phyloP scores from a whole-genome alignment of 108 stramenopile species.

The Cyclotella baltica region DNA sequence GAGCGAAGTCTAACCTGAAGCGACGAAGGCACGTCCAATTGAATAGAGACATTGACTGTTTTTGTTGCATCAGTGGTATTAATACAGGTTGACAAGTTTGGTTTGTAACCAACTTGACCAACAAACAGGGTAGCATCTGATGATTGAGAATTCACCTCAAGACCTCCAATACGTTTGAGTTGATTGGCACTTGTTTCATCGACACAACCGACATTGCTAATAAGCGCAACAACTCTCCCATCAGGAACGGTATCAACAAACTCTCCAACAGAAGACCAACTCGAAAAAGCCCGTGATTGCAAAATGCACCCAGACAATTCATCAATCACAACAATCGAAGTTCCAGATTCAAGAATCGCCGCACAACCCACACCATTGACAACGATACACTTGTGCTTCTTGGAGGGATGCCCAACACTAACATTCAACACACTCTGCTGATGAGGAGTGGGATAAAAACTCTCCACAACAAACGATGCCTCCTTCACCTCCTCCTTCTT shows the following conservation, averaged over 20 bases:
- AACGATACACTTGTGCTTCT: slow-evolving; percentile 27
- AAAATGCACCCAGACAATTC: slow-evolving; percentile 70
- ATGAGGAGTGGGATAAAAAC: slow-evolving; percentile 57
- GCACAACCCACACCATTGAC: slow-evolving; percentile 64
- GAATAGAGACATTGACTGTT: slow-evolving; percentile 37
- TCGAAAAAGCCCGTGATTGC: slow-evolving; percentile 66
- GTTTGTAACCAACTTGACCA: slow-evolving; percentile 72
- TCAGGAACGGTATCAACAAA: slow-evolving; percentile 64
- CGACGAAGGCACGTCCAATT: slow-evolving; percentile 16
- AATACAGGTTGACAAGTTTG: slow-evolving; percentile 68
- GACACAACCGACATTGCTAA: slow-evolving; percentile 33
- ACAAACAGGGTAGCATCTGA: slow-evolving; percentile 48
- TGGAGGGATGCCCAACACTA: slow-evolving; percentile 32
- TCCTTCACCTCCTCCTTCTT: slow-evolving; percentile 18
- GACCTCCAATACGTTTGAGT: slow-evolving; percentile 48
- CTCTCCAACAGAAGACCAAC: slow-evolving; percentile 47
- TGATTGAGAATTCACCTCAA: slow-evolving; percentile 22
- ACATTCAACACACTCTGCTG: slow-evolving; percentile 29
- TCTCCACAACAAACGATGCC: slow-evolving; percentile 60
- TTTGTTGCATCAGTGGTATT: slow-evolving; percentile 29
- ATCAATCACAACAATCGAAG: slow-evolving; percentile 76
- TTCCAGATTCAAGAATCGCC: slow-evolving; percentile 44
- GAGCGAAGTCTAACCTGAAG: slow-evolving; percentile 34
- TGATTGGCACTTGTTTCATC: slow-evolving; percentile 11
- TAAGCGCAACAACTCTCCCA: slow-evolving; percentile 68